Base-by-base conservation (phyloP, 768 basidiomycete genomes). In the Serendipita sp. region DNA sequence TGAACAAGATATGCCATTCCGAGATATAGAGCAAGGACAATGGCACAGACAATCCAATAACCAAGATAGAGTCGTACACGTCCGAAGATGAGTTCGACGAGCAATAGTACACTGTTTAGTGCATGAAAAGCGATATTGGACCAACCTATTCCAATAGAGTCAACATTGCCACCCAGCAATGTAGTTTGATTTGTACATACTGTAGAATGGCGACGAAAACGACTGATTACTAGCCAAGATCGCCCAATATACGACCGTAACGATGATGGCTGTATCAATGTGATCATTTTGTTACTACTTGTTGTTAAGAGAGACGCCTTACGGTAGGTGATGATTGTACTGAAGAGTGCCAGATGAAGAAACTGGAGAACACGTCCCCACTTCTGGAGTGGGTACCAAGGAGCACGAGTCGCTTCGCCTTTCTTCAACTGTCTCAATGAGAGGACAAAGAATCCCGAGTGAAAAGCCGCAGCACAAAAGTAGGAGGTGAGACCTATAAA, bases 1-100 rank as follows among this genome's bases (percentile, higher is more conserved):
- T 78, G 67, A 0, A 85, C 86, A 63, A 89, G 78, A 67, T 88
- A 89, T 10, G 86, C 86, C 0, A 88, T 73, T 27, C 79, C 84
- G 16, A 88, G 72, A 68, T 88, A 89, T 2, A 72, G 68, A 0
- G 67, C 80, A 8, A 87, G 78, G 18, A 83, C 66, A 10, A 84
- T 15, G 15, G 86, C 52, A 29, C 78, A 73, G 40, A 77, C 68
- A 1, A 76, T 73, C 2, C 87, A 71, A 44, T 78, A 73, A 15
- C 66, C 83, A 82, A 86, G 0, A 81, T 81, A 5, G 75, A 70
- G 0, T 83, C 79, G 0, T 76, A 77, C 10, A 72, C 72, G 67
- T 84, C 78, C 0, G 85, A 81, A 70, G 5, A 80, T 18, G 16
- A 86, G 75, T 69, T 88, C 87, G 67, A 81, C 76, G 1, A 85